Evolutionary conservation across 139 green algal genomes (phyloP).

Genomic region (Chlorella sorokiniana): DNA sequence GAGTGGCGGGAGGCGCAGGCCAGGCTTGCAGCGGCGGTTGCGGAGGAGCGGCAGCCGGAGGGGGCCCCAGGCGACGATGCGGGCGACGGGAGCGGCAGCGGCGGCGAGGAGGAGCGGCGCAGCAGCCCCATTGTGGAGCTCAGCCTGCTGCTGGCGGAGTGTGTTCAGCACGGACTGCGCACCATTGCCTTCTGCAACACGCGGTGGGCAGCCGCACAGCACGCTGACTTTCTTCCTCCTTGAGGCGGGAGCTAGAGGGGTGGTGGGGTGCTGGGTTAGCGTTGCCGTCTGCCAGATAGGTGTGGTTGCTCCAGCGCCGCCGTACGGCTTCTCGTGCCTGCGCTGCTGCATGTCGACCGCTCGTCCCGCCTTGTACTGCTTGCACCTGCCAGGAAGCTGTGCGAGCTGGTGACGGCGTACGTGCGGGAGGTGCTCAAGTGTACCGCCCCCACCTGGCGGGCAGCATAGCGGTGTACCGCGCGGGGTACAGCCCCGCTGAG

Average conservation of each 20-base stretch:
- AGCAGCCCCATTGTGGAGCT: conserved; percentile 91
- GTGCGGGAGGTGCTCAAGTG: conserved; percentile 75
- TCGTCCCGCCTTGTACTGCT: neutral
- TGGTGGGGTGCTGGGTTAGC: too few species aligned
- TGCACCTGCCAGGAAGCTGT: conserved; percentile 83
- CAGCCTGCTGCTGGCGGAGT: conserved; percentile 57
- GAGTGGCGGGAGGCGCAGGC: neutral
- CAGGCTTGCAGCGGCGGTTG: neutral
- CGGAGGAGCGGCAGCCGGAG: neutral
- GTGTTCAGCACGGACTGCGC: conserved; percentile 75
- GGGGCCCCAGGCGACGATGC: neutral
- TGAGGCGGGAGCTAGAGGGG: too few species aligned
- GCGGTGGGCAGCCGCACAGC: neutral
- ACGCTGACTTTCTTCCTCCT: neutral
- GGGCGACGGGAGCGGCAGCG: neutral
- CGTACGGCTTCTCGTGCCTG: too few species aligned
- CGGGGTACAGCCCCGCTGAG: conserved; percentile 64
- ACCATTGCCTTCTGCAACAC: conserved; percentile 97
- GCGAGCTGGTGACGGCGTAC: conserved; percentile 93
- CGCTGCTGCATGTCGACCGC: too few species aligned
- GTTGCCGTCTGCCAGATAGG: too few species aligned
- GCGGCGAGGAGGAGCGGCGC: conserved; percentile 39
- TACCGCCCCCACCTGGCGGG: conserved; percentile 63
- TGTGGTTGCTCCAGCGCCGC: too few species aligned
- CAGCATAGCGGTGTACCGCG: conserved; percentile 74